Evolutionary conservation across 73 alveolate genomes (phyloP), one percentile per base, ranked within the genome.

Genomic region (Symbiodinium pilosum): DNA sequence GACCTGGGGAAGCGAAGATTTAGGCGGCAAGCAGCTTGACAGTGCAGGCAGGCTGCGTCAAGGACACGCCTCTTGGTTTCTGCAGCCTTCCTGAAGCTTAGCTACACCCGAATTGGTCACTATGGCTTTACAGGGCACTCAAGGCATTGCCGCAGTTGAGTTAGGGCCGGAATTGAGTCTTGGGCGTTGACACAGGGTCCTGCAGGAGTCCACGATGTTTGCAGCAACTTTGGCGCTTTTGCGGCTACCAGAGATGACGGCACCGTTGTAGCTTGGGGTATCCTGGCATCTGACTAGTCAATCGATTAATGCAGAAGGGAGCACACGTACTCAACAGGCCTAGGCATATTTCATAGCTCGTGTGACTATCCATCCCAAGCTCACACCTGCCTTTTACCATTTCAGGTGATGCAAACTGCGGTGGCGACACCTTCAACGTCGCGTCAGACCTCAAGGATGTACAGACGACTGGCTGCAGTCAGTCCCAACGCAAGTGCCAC

Each of bases 181-280:
- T 4, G 77, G 47, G 69, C 20, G n/a, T n/a, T n/a, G n/a, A 28
- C 34, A 14, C 26, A 3, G 36, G n/a, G 2, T 28, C 38, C 28
- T 38, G 86, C 36, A 89, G 95, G 95, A 64, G 95, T 68, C 18
- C 36, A 73, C 39, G 71, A 89, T 68, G 73, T 89, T 12, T 89
- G 95, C 95, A 77, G 95, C 34, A 89, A 83, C 28, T 89, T 64
- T 16, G 95, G 95, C 12, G 95, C 95, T 30, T 89, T 89, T n/a
- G 95, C 95, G 26, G 95, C 95, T 18, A 89, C 69, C n/a, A 89
- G 30, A 42, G 95, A 89, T n/a, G 95, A 89, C 47, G 95, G 95
- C 34, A 64, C 95, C 24, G 95, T 89, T 42, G 87, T 89, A 28
- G 95, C 47, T 40, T 89, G 95, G 95, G 95, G 95, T 30, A 51